These are phyloP conservation scores for Bisporella sp. DNA, from an alignment of 2,329 filamentous ascomycete species.

Conservation along the genomic window DNA sequence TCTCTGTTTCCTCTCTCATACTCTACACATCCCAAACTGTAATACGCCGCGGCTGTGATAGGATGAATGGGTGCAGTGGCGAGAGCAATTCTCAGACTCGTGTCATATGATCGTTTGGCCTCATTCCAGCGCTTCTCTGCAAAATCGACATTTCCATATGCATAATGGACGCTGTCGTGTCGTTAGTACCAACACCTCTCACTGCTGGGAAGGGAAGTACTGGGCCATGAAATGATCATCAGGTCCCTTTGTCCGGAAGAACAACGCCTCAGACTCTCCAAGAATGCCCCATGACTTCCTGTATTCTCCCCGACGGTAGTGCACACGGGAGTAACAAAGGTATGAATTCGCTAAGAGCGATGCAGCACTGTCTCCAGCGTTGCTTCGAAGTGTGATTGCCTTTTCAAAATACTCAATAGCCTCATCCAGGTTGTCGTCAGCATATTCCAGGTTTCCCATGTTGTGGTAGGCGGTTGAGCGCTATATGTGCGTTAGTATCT, in stretches of 20 bases:
- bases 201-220: background rate
- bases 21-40: conserved; percentile 11
- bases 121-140: conserved; percentile 5
- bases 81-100: conserved; percentile 9
- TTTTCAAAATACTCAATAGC: conserved; percentile 12
- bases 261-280: conserved; percentile 10
- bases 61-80: conserved; percentile 12
- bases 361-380: conserved; percentile 9
- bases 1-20: conserved; percentile 5
- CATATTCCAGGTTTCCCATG: conserved; percentile 16
- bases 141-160: conserved; percentile 15
- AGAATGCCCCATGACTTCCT: conserved; percentile 6
- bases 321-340: conserved; percentile 9
- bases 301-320: conserved; percentile 6
- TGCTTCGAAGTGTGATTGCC: conserved; percentile 11
- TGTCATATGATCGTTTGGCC: conserved; percentile 8
- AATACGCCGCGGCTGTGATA: conserved; percentile 14
- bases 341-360: conserved; percentile 11
- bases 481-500: background rate
- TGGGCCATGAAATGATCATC: conserved; percentile 13
- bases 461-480: conserved; percentile 13
- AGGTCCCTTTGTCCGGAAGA: conserved; percentile 9
- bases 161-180: conserved; percentile 12
- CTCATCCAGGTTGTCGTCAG: conserved; percentile 10
- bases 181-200: background rate